These are phyloP conservation scores for Malassezia pachydermatis DNA, from an alignment of 1,284 basidiomycete species.

Conservation along the genomic window DNA sequence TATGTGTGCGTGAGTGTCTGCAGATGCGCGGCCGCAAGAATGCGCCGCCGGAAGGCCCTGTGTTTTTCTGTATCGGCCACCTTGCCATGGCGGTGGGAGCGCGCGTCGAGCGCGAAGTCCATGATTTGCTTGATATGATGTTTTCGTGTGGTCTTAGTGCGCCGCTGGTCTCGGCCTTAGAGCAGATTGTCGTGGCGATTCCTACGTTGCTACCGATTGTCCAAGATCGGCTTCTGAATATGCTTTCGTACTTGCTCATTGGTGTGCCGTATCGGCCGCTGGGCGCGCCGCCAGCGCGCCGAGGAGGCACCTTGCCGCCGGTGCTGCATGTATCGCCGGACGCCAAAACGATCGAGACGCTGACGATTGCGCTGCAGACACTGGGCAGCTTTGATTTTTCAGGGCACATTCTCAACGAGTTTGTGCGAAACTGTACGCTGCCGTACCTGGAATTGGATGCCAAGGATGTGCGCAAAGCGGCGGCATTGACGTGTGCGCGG, in stretches of 20 bases:
- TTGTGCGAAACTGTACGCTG: slow-evolving; percentile 80
- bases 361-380: slow-evolving; percentile 76
- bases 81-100: slow-evolving; percentile 88
- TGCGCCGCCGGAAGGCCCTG: slow-evolving; percentile 82
- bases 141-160: slow-evolving; percentile 88
- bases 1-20: slow-evolving; percentile 76
- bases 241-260: slow-evolving; percentile 40
- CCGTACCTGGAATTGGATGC: slow-evolving; percentile 91
- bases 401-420: slow-evolving; percentile 81
- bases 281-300: slow-evolving; percentile 30
- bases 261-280: slow-evolving; percentile 42
- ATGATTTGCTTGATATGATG: slow-evolving; percentile 94
- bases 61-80: slow-evolving; percentile 97
- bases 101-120: slow-evolving; percentile 84
- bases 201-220: slow-evolving; percentile 83
- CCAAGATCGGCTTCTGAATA: slow-evolving; percentile 58
- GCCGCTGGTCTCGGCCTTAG: slow-evolving; percentile 72
- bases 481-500: slow-evolving; percentile 84
- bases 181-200: slow-evolving; percentile 76
- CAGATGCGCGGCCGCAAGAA: slow-evolving; percentile 82
- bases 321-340: slow-evolving; percentile 50
- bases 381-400: slow-evolving; percentile 88
- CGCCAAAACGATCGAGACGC: slow-evolving; percentile 56
- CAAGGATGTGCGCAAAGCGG: slow-evolving; percentile 75
- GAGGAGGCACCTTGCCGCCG: slow-evolving; percentile 13